Conservation (phyloP, 2,329 filamentous ascomycete species). For the Xylaria multiplex region DNA sequence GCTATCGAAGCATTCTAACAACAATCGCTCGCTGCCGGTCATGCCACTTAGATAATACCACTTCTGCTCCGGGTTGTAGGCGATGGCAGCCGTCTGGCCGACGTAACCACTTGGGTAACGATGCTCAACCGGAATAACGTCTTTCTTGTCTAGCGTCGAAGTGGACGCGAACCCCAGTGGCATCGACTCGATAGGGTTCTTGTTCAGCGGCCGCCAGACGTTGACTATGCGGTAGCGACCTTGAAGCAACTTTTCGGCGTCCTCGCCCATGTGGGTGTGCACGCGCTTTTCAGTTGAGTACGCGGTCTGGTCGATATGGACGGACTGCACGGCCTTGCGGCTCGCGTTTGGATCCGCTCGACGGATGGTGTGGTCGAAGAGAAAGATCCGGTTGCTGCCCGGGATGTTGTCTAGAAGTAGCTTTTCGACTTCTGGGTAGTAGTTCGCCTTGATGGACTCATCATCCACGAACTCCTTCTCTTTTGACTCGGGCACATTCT, state of each 20-base stretch:
- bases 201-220: conserved; percentile 78
- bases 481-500: conserved; percentile 65
- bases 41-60: conserved; percentile 88
- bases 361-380: conserved; percentile 94
- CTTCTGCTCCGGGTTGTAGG: conserved; percentile 67
- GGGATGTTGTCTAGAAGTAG: conserved; percentile 75
- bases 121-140: conserved; percentile 78
- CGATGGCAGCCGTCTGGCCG: conserved; percentile 79
- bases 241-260: conserved; percentile 70
- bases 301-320: conserved; percentile 86
- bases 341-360: conserved; percentile 65
- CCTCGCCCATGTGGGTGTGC: conserved; percentile 66
- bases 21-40: conserved; percentile 74
- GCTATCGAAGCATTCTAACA: conserved; percentile 83
- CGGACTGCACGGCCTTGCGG: conserved; percentile 75
- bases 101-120: conserved; percentile 73
- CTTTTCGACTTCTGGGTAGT: conserved; percentile 86
- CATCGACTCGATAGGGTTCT: conserved; percentile 69
- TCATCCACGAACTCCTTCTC: conserved; percentile 74
- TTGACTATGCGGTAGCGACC: conserved; percentile 86
- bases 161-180: conserved; percentile 77
- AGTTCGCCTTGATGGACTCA: conserved; percentile 72
- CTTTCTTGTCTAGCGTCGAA: conserved; percentile 66
- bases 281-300: conserved; percentile 74
- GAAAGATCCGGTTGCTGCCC: conserved; percentile 71